phyloP scores from a whole-genome alignment of 805 yeast species.

The Phaffomyces thermotolerans region DNA sequence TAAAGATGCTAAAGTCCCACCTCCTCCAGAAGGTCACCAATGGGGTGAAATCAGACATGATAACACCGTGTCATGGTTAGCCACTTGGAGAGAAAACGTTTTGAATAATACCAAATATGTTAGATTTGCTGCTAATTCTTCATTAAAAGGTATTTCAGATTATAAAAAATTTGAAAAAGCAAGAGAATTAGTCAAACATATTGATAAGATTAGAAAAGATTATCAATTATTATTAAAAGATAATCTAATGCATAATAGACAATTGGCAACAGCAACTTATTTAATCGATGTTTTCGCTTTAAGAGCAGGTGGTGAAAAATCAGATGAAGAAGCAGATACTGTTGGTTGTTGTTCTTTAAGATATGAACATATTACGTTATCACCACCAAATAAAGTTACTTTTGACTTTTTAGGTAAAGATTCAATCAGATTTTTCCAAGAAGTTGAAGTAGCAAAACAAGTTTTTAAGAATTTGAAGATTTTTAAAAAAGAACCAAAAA shows the following conservation, averaged over 20 bases:
- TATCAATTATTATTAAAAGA: conserved; percentile 65
- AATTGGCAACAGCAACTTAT: conserved; percentile 90
- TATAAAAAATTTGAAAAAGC: conserved; percentile 92
- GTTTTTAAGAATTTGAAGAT: conserved; percentile 83
- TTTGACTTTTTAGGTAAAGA: conserved; percentile 96
- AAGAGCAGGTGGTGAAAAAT: conserved; percentile 97
- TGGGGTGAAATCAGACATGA: conserved; percentile 93
- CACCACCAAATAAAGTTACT: conserved; percentile 78
- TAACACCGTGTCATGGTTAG: conserved; percentile 89
- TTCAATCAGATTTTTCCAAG: conserved; percentile 85
- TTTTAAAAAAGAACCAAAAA: conserved; percentile 84
- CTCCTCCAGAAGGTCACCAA: conserved; percentile 76
- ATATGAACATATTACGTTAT: conserved; percentile 79
- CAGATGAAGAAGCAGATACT: conserved; percentile 96
- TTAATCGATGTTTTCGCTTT: conserved; percentile 87
- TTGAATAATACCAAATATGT: conserved; percentile 81
- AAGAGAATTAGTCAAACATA: conserved; percentile 67
- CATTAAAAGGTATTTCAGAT: conserved; percentile 87
- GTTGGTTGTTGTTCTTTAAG: conserved; percentile 96
- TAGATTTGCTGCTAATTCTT: conserved; percentile 82
- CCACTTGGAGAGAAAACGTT: conserved; percentile 95
- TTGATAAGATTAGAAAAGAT: conserved; percentile 67
- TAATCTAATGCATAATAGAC: conserved; percentile 76
- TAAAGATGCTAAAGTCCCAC: conserved; percentile 62
- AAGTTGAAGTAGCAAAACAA: conserved; percentile 86